Base-by-base conservation (phyloP, 345 rosid genomes). In the Aethionema arabicum region DNA sequence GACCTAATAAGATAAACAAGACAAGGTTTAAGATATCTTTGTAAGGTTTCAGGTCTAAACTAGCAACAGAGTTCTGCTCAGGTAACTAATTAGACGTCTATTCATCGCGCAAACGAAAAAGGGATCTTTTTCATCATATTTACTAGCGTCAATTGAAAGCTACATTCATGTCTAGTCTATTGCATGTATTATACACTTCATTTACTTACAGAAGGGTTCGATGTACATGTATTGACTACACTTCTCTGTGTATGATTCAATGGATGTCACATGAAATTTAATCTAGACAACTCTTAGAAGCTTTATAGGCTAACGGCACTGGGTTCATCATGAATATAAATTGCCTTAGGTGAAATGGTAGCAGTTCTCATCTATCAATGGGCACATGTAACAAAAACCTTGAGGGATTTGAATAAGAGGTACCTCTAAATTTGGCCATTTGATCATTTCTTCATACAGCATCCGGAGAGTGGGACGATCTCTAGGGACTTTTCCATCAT, bases 401-500 rank as follows among this genome's bases (percentile, higher is more conserved):
- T 4, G 48, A 36, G 21, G 35, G 58, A 38, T 41, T 27, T 11
- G 35, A 31, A 36, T 21, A 65, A 36, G 42, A 57, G 11, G 55
- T 53, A 92, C 97, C 96, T 89, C 97, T 67, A 89, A 65, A 64
- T 92, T 92, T 52, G 99, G 99, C 99, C 99, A 92, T 41, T 78
- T 80, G 21, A 39, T 37, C 90, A 92, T 82, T 77, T 92, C 97
- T 76, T 87, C 90, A 15, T 93, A 84, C 53, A 92, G 79, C 84
- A 87, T 76, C 56, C 49, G 78, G 45, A 92, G 81, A 37, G 97
- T 96, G 4, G 66, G 60, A 33, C 88, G 86, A 70, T 87, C 70
- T 78, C 65, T 77, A 31, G 97, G 98, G 39, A 87, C 71, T 72
- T 89, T 89, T 33, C 95, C 98, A 62, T 85, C 81, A 73, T 87